phyloP scores from a whole-genome alignment of 2,329 filamentous ascomycete genomes.

The Exophiala mesophila region DNA sequence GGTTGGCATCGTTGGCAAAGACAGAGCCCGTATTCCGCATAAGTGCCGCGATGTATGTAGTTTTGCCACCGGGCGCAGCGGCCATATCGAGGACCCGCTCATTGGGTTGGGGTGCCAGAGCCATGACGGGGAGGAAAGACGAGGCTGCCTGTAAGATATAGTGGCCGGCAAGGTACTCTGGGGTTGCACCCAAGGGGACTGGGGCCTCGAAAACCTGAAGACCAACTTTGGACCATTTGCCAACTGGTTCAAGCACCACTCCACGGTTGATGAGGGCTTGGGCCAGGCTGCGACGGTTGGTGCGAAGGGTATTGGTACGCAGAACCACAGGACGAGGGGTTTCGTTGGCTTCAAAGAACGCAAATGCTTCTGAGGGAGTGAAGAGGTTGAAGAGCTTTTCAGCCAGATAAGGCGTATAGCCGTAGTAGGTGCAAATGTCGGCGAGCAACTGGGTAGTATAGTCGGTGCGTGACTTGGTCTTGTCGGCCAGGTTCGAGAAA shows the following conservation, averaged over 20 bases:
- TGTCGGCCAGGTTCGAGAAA: constrained; percentile 74
- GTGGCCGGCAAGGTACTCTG: constrained; percentile 93
- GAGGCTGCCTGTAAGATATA: constrained; percentile 97
- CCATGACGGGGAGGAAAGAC: constrained; percentile 97
- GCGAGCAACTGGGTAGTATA: constrained; percentile 82
- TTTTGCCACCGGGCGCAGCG: constrained; percentile 91
- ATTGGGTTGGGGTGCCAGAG: constrained; percentile 84
- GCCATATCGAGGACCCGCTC: constrained; percentile 94
- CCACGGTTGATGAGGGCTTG: constrained; percentile 93
- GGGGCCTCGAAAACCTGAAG: constrained; percentile 92
- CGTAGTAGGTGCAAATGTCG: constrained; percentile 95
- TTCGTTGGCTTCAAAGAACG: constrained; percentile 99
- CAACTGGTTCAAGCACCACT: constrained; percentile 91
- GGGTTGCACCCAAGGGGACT: constrained; percentile 84
- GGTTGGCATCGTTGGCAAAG: constrained; percentile 95
- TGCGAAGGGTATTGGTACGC: constrained; percentile 89
- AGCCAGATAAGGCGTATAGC: constrained; percentile 89
- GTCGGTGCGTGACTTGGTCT: constrained; percentile 75
- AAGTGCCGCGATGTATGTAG: constrained; percentile 88
- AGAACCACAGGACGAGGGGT: constrained; percentile 89
- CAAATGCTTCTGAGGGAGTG: constrained; percentile 86
- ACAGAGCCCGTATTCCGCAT: constrained; percentile 97
- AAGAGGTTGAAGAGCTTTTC: constrained; percentile 94
- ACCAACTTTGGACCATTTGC: constrained; percentile 98
- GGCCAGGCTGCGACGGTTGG: constrained; percentile 71